These are phyloP conservation scores for Poteriospumella lacustris DNA, from an alignment of 108 stramenopile genomes.

Conservation along the genomic window DNA sequence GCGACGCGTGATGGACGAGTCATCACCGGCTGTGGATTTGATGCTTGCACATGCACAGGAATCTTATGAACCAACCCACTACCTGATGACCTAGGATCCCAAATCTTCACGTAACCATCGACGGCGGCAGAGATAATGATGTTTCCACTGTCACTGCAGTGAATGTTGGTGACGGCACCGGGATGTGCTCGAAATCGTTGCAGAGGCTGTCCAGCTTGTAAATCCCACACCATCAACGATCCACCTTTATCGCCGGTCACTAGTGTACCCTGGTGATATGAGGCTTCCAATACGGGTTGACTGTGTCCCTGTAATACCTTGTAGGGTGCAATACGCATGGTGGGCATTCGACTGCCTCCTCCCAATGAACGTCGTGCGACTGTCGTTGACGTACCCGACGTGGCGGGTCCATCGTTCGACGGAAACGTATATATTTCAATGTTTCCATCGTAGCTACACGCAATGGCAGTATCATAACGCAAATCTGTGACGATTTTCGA, in stretches of 20 bases:
- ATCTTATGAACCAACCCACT: neutral
- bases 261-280: neutral
- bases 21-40: neutral
- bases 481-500: constrained; percentile 3
- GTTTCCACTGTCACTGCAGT: neutral
- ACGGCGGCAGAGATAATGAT: neutral
- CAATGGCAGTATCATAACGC: neutral
- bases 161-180: neutral
- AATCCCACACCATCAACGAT: neutral
- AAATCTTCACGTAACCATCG: constrained; percentile 17
- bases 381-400: neutral
- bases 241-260: constrained; percentile 2
- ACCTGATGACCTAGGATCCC: neutral
- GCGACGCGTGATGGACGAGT: too few species aligned
- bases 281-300: neutral
- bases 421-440: neutral
- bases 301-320: neutral
- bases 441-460: neutral
- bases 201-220: neutral
- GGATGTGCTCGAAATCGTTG: constrained; percentile 15
- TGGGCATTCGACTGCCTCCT: too few species aligned
- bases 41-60: neutral
- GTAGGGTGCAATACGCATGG: neutral
- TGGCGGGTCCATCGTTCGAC: neutral
- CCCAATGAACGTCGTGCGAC: neutral